Evolutionary conservation across 202 grass and related monocot species (phyloP).

Genomic region (Miscanthus sacchariflorus): DNA sequence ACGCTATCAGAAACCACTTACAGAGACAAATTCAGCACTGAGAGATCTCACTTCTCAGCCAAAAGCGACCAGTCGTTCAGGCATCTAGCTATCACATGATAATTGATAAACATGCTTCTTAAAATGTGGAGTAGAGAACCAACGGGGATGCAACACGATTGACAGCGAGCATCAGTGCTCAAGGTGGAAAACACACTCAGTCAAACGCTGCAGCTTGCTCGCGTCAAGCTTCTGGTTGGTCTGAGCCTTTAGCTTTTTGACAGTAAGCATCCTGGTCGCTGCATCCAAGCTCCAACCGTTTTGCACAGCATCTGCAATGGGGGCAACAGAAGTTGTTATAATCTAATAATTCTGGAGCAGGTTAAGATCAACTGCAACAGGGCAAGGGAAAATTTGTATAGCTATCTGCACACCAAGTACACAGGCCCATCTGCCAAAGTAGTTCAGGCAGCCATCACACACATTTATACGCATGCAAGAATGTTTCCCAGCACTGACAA

Average conservation of each 20-base stretch:
- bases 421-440: not conserved
- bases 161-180: conserved; percentile 66
- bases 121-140: not conserved
- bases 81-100: conserved; percentile 23
- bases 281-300: conserved; percentile 88
- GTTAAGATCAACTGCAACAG: not conserved
- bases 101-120: conserved; percentile 23
- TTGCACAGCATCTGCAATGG: conserved; percentile 67
- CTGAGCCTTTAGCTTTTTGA: conserved; percentile 63
- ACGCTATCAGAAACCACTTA: not conserved
- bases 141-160: not conserved
- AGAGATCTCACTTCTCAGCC: not conserved
- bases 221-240: conserved; percentile 80
- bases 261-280: conserved; percentile 65
- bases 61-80: not conserved
- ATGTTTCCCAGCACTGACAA: not conserved
- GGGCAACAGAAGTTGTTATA: conserved; percentile 13
- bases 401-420: not conserved
- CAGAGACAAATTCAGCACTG: not conserved
- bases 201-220: conserved; percentile 90
- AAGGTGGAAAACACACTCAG: conserved; percentile 97
- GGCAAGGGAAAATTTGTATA: not conserved
- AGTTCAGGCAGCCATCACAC: not conserved
- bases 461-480: not conserved
- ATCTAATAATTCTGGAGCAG: conserved; percentile 11